Conservation (phyloP, 179 eudicot genomes). For the Beta macrorhiza region DNA sequence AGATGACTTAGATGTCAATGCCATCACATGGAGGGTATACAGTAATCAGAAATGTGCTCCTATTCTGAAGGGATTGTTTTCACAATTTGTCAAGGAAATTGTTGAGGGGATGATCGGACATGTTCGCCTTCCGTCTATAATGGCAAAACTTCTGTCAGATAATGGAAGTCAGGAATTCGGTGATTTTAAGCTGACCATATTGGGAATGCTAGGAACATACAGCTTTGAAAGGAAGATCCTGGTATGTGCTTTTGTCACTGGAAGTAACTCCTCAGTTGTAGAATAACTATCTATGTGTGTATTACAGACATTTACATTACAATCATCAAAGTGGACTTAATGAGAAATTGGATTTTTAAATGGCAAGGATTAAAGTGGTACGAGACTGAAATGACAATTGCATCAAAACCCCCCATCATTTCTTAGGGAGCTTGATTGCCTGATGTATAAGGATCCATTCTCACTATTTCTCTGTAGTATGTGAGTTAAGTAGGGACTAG, state of each 20-base stretch:
- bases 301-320: background rate
- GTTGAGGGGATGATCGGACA: constrained; percentile 97
- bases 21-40: constrained; percentile 58
- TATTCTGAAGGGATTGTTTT: constrained; percentile 60
- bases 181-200: constrained; percentile 82
- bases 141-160: constrained; percentile 85
- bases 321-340: background rate
- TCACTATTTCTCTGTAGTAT: background rate
- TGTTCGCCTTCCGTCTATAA: constrained; percentile 78
- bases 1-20: constrained; percentile 35
- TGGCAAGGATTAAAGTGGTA: background rate
- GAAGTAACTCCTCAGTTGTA: background rate
- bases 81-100: constrained; percentile 75
- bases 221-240: constrained; percentile 87
- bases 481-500: background rate
- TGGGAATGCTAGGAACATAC: constrained; percentile 95
- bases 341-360: background rate
- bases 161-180: constrained; percentile 93
- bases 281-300: background rate
- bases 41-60: constrained; percentile 51
- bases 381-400: background rate
- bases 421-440: background rate
- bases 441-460: background rate
- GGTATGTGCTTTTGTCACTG: constrained; percentile 42
- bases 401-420: background rate